Evolutionary conservation across 192 early-diverging fungal genomes (phyloP), one percentile per base, ranked within the genome.

Genomic region (Endogone sp.): DNA sequence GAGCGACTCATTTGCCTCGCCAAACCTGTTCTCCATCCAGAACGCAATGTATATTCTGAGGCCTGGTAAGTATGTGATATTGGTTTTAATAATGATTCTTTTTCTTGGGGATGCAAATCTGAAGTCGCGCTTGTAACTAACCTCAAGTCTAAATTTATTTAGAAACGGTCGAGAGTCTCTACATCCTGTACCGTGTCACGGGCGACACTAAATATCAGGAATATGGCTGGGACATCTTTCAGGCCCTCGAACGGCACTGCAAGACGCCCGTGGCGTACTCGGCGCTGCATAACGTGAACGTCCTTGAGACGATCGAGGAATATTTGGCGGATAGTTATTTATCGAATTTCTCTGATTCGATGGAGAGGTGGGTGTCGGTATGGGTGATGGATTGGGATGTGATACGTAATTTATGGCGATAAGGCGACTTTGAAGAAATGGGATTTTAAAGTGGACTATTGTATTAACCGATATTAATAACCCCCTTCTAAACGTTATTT

Each of bases 101-200:
- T n/a, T n/a, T n/a, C n/a, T n/a, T n/a, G n/a, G n/a, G n/a, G n/a
- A n/a, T n/a, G n/a, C n/a, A n/a, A n/a, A n/a, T n/a, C n/a, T n/a
- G n/a, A n/a, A n/a, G n/a, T n/a, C n/a, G n/a, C n/a, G n/a, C n/a
- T n/a, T n/a, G n/a, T n/a, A n/a, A n/a, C n/a, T n/a, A n/a, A n/a
- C n/a, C n/a, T n/a, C n/a, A 23, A 64, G 49, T 8, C 24, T 31
- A 64, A 56, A n/a, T 16, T 56, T 11, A 56, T 56, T 56, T 56
- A 82, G 91, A 93, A 84, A 86, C 88, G 0, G 68, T 93, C 25
- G 91, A 93, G 72, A 89, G 87, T 64, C 70, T 91, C 29, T 93
- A 85, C 75, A 80, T 88, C 56, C 74, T 91, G 74, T 93, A 90
- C 67, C 83, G 91, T 55, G 67, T 91, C 10, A 93, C 91, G 6